phyloP scores from a whole-genome alignment of 805 yeast species.

The Lachancea fermentati region DNA sequence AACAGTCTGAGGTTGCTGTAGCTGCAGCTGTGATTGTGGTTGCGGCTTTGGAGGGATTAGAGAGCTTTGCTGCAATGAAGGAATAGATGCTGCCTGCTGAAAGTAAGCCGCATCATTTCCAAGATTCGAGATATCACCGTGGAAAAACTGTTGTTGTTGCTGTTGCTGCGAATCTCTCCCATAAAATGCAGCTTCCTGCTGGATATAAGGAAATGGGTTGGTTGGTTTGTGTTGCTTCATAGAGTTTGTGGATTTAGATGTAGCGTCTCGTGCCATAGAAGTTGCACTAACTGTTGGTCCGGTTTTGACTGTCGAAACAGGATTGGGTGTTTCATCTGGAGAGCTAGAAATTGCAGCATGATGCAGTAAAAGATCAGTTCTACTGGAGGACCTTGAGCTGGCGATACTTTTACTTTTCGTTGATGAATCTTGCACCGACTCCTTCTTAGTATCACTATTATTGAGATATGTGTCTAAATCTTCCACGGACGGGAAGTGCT shows the following conservation, averaged over 20 bases:
- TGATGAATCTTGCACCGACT: not conserved
- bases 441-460: not conserved
- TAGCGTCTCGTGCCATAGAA: constrained; percentile 4
- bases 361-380: not conserved
- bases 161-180: not conserved
- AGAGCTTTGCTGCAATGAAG: no score
- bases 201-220: constrained; percentile 31
- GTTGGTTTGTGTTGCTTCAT: constrained; percentile 29
- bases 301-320: not conserved
- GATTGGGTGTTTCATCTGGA: not conserved
- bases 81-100: no score
- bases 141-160: not conserved
- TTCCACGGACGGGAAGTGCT: constrained; percentile 8
- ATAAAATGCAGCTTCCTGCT: constrained; percentile 2
- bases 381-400: constrained; percentile 6
- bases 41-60: no score
- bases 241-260: constrained; percentile 5
- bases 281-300: not conserved
- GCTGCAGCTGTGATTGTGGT: no score
- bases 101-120: no score
- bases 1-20: no score
- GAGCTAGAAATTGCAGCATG: not conserved
- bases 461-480: constrained; percentile 4
- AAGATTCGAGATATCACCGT: no score
- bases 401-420: not conserved